Evolutionary conservation across 2,329 filamentous ascomycete species (phyloP), one percentile per base, ranked within the genome.

Genomic region (Aspergillus candidus): DNA sequence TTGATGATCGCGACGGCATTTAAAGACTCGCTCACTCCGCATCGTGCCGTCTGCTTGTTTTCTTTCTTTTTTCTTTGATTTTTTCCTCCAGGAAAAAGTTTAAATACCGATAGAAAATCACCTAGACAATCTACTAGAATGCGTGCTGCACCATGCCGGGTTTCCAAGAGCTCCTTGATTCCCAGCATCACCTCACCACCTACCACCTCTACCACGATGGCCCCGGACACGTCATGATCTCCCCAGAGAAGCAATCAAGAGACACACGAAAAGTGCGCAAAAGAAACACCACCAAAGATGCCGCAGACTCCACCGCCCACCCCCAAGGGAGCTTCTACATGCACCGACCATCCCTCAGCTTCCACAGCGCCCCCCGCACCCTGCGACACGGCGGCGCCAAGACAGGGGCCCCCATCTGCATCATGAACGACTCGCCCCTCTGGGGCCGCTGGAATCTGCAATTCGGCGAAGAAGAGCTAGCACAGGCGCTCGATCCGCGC

Each of bases 381-480:
- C 46, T 51, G 3, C 46, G 40, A 12, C 32, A 38, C 5, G 43
- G 48, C 6, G 43, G 18, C 14, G 12, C 32, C 12, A 47, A 40
- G n/a, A 27, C 35, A 4, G 48, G 45, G 15, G 12, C 15, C 3
- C 44, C 50, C 0, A 42, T 53, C 1, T 53, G 48, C 29, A 17
- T 49, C 11, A 49, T 53, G 2, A 36, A 44, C 3, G 37, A 35
- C 13, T 46, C 38, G 1, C n/a, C 27, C 2, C 44, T 40, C 29
- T 53, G 50, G 50, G 12, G 32, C 1, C 35, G 44, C 8, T 53
- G 50, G 48, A 47, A 32, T 13, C 11, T 53, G 4, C 50, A 53
- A 8, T 47, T 49, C 27, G 34, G 40, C 11, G 29, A 31, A 6
- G 18, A 27, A 6, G 30, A 47, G 11, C 34, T 49, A 7, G 35